phyloP scores from a whole-genome alignment of 768 basidiomycete species.

The Boletus speciosus region DNA sequence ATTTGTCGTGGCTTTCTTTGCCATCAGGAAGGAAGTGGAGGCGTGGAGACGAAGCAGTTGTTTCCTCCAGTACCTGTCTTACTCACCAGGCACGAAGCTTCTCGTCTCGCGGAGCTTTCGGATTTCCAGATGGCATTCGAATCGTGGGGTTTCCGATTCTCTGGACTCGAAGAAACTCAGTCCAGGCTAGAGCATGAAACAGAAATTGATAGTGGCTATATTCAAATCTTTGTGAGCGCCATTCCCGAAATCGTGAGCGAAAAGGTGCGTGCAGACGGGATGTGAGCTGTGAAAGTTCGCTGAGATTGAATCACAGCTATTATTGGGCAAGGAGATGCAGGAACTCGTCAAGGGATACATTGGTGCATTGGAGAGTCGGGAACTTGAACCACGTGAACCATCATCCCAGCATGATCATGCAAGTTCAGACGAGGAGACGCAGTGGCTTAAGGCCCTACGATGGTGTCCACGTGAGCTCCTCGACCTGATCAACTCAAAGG shows the following conservation, averaged over 20 bases:
- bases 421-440: conserved; percentile 20
- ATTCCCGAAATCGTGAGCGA: conserved; percentile 71
- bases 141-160: conserved; percentile 69
- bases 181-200: conserved; percentile 19
- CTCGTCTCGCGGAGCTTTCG: conserved; percentile 40
- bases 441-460: conserved; percentile 71
- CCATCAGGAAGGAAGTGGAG: conserved; percentile 34
- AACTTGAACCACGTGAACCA: conserved; percentile 20
- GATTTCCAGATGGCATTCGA: conserved; percentile 47
- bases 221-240: conserved; percentile 59
- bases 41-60: conserved; percentile 42
- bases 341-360: conserved; percentile 74
- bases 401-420: conserved; percentile 9
- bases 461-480: conserved; percentile 81
- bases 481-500: conserved; percentile 90
- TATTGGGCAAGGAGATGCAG: conserved; percentile 67
- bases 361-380: conserved; percentile 53
- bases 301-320: conserved; percentile 41
- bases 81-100: conserved; percentile 63
- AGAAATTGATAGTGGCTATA: conserved; percentile 38
- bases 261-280: conserved; percentile 43
- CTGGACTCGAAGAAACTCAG: conserved; percentile 29
- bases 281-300: neutral
- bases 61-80: conserved; percentile 58
- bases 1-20: conserved; percentile 67